Evolutionary conservation across 2,329 filamentous ascomycete genomes (phyloP).

Genomic region (Aureobasidium lini): DNA sequence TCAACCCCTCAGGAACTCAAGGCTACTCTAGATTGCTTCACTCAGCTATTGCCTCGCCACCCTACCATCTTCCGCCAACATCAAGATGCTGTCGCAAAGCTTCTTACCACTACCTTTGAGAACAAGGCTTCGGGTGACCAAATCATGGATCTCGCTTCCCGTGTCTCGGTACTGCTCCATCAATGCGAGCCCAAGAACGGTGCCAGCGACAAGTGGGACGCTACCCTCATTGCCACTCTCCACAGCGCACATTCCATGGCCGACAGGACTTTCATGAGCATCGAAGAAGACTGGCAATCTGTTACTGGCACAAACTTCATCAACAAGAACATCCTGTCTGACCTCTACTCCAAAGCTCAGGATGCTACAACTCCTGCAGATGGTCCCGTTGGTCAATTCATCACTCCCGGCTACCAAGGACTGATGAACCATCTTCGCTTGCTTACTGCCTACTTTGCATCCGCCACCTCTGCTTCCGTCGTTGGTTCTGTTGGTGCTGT

Average conservation of each 20-base stretch:
- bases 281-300: conserved; percentile 77
- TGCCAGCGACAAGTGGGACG: conserved; percentile 70
- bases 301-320: conserved; percentile 25
- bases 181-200: conserved; percentile 75
- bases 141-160: conserved; percentile 6
- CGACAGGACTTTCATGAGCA: conserved; percentile 68
- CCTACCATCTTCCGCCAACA: conserved; percentile 77
- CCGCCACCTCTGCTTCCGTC: conserved; percentile 58
- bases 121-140: not conserved
- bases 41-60: conserved; percentile 67
- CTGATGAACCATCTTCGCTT: conserved; percentile 59
- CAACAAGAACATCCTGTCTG: conserved; percentile 8
- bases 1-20: conserved; percentile 40
- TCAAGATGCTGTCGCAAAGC: conserved; percentile 57
- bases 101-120: conserved; percentile 50
- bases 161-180: conserved; percentile 54
- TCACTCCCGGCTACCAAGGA: conserved; percentile 66
- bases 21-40: conserved; percentile 63
- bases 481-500: conserved; percentile 60
- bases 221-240: conserved; percentile 54
- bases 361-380: not conserved
- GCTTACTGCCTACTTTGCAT: conserved; percentile 56
- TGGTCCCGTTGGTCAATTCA: conserved; percentile 17
- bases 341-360: not conserved
- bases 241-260: conserved; percentile 61